phyloP scores from a whole-genome alignment of 495 filamentous ascomycete genomes.

The Penicillium bialowiezense region DNA sequence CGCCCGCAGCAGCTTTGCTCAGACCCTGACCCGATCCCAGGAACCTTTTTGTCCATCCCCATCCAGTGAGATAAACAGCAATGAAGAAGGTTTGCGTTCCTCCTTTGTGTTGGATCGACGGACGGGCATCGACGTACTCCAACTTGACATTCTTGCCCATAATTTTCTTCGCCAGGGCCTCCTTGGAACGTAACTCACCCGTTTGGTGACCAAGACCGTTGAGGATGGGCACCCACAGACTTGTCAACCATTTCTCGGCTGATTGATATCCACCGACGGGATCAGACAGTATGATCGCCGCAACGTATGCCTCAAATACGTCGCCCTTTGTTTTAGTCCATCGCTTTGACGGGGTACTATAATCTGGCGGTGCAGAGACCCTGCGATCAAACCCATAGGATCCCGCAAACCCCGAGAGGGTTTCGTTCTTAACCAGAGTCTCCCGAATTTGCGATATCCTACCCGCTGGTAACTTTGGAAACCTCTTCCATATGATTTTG shows the following conservation, averaged over 20 bases:
- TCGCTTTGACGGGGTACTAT: slow-evolving; percentile 41
- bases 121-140: slow-evolving; percentile 58
- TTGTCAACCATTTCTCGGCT: slow-evolving; percentile 65
- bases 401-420: slow-evolving; percentile 60
- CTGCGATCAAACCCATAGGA: slow-evolving; percentile 65
- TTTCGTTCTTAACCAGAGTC: slow-evolving; percentile 72
- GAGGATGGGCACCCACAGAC: slow-evolving; percentile 60
- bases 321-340: slow-evolving; percentile 73
- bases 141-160: slow-evolving; percentile 60
- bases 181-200: slow-evolving; percentile 42
- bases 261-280: slow-evolving; percentile 54
- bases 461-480: slow-evolving; percentile 55
- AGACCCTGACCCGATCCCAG: slow-evolving; percentile 66
- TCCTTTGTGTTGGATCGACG: slow-evolving; percentile 51
- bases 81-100: slow-evolving; percentile 62
- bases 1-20: slow-evolving; percentile 72
- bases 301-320: slow-evolving; percentile 86
- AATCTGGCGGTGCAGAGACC: slow-evolving; percentile 48
- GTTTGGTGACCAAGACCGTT: slow-evolving; percentile 37
- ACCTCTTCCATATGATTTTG: slow-evolving; percentile 61
- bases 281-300: slow-evolving; percentile 68
- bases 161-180: slow-evolving; percentile 54
- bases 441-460: slow-evolving; percentile 65
- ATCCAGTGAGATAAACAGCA: slow-evolving; percentile 70
- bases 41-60: slow-evolving; percentile 61